These are phyloP conservation scores for Pyrenula massariospora DNA, from an alignment of 495 filamentous ascomycete genomes.

Conservation along the genomic window DNA sequence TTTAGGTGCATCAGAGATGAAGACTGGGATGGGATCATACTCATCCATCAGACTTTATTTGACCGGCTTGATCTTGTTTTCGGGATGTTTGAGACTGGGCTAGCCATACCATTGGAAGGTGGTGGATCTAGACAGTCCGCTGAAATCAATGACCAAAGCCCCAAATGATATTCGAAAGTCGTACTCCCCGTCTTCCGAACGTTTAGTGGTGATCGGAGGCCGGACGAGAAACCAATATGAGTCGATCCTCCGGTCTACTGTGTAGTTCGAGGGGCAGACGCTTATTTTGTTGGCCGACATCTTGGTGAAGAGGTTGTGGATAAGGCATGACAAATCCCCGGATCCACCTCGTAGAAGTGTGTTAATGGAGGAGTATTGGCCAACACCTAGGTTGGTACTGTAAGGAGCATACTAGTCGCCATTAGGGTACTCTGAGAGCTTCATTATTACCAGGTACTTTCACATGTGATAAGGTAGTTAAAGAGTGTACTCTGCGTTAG, in stretches of 20 bases:
- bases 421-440: background rate
- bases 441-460: too few species aligned
- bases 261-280: background rate
- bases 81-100: constrained; percentile 67
- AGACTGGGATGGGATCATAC: constrained; percentile 54
- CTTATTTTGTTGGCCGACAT: background rate
- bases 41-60: constrained; percentile 46
- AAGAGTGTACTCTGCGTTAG: too few species aligned
- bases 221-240: constrained; percentile 75
- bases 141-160: constrained; percentile 74
- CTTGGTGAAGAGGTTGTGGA: background rate
- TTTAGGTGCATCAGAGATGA: constrained; percentile 52
- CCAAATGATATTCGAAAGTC: constrained; percentile 80
- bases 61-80: constrained; percentile 41
- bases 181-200: constrained; percentile 60
- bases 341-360: background rate
- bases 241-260: constrained; percentile 8
- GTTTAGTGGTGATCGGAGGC: constrained; percentile 77
- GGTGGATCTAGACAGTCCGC: constrained; percentile 67
- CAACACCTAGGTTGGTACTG: background rate
- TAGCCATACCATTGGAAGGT: constrained; percentile 87
- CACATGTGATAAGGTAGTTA: too few species aligned
- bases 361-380: background rate
- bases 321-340: background rate
- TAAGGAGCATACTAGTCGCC: background rate